Evolutionary conservation across 495 filamentous ascomycete species (phyloP), one percentile per base, ranked within the genome.

Genomic region (Trichocladium uniseriatum): DNA sequence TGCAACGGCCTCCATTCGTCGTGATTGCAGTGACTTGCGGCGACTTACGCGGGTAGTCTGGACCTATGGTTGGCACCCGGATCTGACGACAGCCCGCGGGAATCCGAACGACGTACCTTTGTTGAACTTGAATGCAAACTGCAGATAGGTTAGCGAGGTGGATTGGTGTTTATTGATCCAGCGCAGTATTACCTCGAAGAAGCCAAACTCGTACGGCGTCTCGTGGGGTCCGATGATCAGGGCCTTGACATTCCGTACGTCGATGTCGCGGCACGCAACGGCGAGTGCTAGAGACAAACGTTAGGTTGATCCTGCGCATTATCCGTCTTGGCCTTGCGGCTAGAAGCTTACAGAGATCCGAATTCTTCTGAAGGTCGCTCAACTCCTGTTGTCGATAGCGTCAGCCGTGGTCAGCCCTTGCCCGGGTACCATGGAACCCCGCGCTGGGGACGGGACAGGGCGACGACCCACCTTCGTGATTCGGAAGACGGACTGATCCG

Each of bases 191-290:
- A 91, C 88, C 79, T 95, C 87, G 59, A 95, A 98, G 74, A 95
- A 96, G 4, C 91, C 92, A 60, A 94, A 94, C 57, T 96, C 89
- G 64, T 98, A 98, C 0, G 92, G 90, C 0, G 92, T 94, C 45
- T 91, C 90, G 41, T 92, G 89, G 7, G 94, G 91, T 0, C 92
- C 92, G 45, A 98, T 79, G 51, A 98, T 87, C 41, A 97, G 66
- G 29, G 91, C 94, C 55, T 79, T 82, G 36, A 98, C 84, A 52
- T 91, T 83, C 28, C 89, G 83, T 41, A 96, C 83, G 66, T 98
- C 88, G 48, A 78, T 78, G 61, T 97, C 92, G 29, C 82, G 74
- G 59, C 84, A 95, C 32, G 82, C 81, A 48, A 96, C 87, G 15
- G 89, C 86, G 53, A 96, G 77, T 21, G 89, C 88, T 92, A 45